Evolutionary conservation across 2,329 filamentous ascomycete genomes (phyloP).

Genomic region (Cordyceps tenuipes): DNA sequence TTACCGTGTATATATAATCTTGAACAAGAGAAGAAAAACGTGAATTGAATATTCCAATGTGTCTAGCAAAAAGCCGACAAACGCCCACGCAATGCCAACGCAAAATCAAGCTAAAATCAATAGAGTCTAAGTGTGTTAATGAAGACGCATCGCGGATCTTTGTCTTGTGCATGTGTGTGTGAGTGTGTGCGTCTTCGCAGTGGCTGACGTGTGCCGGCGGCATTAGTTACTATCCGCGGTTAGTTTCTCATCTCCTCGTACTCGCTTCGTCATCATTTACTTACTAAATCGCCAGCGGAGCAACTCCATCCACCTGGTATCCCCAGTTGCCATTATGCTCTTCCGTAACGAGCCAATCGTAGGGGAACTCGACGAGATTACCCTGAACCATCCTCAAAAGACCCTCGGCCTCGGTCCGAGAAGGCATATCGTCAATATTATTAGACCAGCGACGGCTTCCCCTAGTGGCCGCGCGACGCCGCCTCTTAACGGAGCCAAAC

Average conservation of each 20-base stretch:
- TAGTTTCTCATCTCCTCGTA: background rate
- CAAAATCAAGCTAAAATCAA: background rate
- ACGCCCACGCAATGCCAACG: conserved; percentile 6
- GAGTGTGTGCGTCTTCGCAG: background rate
- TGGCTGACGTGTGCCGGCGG: background rate
- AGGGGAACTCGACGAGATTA: conserved; percentile 83
- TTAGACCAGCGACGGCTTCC: conserved; percentile 53
- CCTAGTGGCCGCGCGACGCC: conserved; percentile 63
- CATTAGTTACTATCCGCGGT: background rate
- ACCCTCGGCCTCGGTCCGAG: conserved; percentile 68
- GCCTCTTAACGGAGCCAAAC: conserved; percentile 47
- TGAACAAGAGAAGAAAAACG: conserved; percentile 6
- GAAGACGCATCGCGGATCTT: background rate
- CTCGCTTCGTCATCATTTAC: conserved; percentile 26
- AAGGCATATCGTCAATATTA: conserved; percentile 66
- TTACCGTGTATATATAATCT: background rate
- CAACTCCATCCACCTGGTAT: conserved; percentile 92
- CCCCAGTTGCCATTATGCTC: conserved; percentile 94
- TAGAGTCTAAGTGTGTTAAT: background rate
- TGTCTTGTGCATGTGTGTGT: background rate
- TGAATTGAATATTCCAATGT: background rate
- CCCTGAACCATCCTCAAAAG: conserved; percentile 77
- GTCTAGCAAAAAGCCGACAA: background rate
- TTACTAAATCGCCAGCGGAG: conserved; percentile 95
- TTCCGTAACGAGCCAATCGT: conserved; percentile 89